Percentiles rank a stretch among this genome's conserved stretches.
Evolutionary conservation across 2,329 filamentous ascomycete species (phyloP).

Genomic region (Xylariaceae sp.): DNA sequence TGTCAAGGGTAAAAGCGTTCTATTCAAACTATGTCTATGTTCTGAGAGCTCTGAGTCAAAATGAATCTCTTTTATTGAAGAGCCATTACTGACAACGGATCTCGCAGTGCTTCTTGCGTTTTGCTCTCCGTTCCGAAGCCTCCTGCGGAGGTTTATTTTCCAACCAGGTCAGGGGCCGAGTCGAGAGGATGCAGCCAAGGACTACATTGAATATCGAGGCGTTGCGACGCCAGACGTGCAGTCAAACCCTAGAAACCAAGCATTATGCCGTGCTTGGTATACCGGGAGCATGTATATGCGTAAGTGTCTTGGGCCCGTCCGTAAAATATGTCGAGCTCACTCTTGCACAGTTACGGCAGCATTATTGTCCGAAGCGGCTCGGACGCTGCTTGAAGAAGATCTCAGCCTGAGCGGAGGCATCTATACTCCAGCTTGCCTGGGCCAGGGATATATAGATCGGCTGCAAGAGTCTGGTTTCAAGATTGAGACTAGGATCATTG

Average conservation of each 20-base stretch:
- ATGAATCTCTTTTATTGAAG: too few relatives aligned
- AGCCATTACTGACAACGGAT: too few relatives aligned
- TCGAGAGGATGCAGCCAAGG: conserved; percentile 59
- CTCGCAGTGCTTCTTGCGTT: conserved; percentile 55
- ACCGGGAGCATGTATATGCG: conserved; percentile 69
- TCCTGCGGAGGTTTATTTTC: conserved; percentile 52
- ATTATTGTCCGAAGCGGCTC: conserved; percentile 67
- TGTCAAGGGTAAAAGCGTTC: too few relatives aligned
- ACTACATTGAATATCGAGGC: conserved; percentile 68
- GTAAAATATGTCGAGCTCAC: conserved; percentile 14
- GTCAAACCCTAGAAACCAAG: conserved; percentile 51
- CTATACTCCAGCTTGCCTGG: conserved; percentile 74
- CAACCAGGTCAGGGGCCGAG: conserved; percentile 62
- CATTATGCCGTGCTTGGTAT: conserved; percentile 60
- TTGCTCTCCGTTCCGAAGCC: conserved; percentile 50
- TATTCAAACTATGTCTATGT: too few relatives aligned
- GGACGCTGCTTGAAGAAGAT: conserved; percentile 68
- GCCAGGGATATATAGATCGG: conserved; percentile 69
- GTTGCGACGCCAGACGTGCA: conserved; percentile 65
- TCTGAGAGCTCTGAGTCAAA: too few relatives aligned
- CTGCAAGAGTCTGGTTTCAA: conserved; percentile 66
- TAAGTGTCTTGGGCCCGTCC: conserved; percentile 46
- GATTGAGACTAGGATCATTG: conserved; percentile 60
- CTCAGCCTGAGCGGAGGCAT: conserved; percentile 68
- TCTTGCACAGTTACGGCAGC: conserved; percentile 64